Evolutionary conservation across 306 rosid species (phyloP), one percentile per base, ranked within the genome.

Genomic region (Ziziphus jujuba): DNA sequence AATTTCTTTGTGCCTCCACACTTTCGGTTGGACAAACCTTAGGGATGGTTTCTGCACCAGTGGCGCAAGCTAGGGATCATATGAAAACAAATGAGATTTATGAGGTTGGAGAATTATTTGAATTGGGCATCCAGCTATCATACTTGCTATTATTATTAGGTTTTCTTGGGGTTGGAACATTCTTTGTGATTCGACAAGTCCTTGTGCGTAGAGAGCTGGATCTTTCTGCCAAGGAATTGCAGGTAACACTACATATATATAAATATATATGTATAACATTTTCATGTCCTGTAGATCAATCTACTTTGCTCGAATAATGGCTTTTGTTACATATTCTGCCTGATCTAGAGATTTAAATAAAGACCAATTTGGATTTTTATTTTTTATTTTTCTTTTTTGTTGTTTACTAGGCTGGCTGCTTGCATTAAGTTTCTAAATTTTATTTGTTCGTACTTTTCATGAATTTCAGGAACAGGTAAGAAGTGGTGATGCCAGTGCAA

Each of bases 191-290:
- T 66, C 93, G 97, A 56, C 98, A 92, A 83, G 91, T 92, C 75
- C 98, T 92, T 71, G 97, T 92, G 52, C 96, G 97, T 38, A 86
- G 97, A 71, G 98, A 87, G 78, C 98, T 92, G 38, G 98, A 92
- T 73, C 98, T 92, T 81, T 92, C 98, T 68, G 98, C 98, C 69
- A 92, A 92, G 77, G 98, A 90, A 75, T 79, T 92, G 84, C 98
- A 87, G 85, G 98, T 90, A 64, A 28, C 71, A 71, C 48, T 38
- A 3, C 33, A 17, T 61, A 56, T 71, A 6, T 52, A 36, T 79
- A n/a, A n/a, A n/a, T n/a, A n/a, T n/a, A n/a, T n/a, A n/a, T n/a
- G n/a, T n/a, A n/a, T n/a, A n/a, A n/a, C n/a, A n/a, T 34, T 81
- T 69, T 36, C 38, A 7, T 69, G 67, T 52, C 59, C 66, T 72